Evolutionary conservation across 202 grass and related monocot genomes (phyloP), one percentile per base, ranked within the genome.

Genomic region (Panicum virgatum): DNA sequence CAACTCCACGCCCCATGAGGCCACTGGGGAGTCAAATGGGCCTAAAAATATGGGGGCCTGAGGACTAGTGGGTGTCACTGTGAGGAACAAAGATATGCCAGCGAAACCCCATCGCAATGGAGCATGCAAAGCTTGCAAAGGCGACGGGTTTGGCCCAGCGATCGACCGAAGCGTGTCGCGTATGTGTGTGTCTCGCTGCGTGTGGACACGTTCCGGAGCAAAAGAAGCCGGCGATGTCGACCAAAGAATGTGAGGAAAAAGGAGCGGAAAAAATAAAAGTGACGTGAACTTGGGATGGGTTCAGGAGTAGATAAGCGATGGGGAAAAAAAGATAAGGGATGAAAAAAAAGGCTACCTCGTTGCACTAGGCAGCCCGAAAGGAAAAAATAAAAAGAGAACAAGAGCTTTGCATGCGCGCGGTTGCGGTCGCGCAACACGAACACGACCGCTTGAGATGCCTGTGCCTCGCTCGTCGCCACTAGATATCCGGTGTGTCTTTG

Each of bases 41-140:
- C 52, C 53, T 5, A 52, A 69, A 78, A 62, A 40, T 30, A 71
- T 23, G 42, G 42, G 42, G 30, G 22, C 9, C 65, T 22, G 27
- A 29, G 64, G 23, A 45, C 57, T 72, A 64, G 75, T 85, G 75
- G 45, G 16, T 32, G 83, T 79, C 75, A 42, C 83, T 64, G 18
- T 79, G 45, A 52, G 34, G 56, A 72, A 72, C 56, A 85, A 70
- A 72, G 66, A 62, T 72, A 27, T 53, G 66, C 32, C 32, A 63
- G 34, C 75, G 23, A 63, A 70, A 42, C 65, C 61, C n/a, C 29
- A 62, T n/a, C 74, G 5, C n/a, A 10, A 16, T 19, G 48, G 48
- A 54, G 48, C 46, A 71, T 47, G 50, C 18, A 58, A 77, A 75
- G 61, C 5, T 16, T 56, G 63, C 77, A 80, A 70, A 72, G 37